phyloP scores from a whole-genome alignment of 345 rosid genomes.

The Clausena lansium region DNA sequence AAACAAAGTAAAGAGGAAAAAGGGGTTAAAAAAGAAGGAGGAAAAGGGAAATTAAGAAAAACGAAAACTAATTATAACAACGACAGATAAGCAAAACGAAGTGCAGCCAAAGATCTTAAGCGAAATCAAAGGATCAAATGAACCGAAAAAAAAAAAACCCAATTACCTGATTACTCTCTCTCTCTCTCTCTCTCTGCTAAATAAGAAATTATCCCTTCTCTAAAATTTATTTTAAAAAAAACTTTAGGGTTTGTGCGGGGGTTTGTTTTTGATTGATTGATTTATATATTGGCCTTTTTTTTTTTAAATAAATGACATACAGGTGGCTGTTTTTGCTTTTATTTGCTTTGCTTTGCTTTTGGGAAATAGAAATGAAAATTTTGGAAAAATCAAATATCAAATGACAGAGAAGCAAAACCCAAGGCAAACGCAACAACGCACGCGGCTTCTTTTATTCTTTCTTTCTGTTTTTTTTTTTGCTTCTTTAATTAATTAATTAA shows the following conservation, averaged over 20 bases:
- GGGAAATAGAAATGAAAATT: background rate
- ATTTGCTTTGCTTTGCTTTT: slow-evolving; percentile 1
- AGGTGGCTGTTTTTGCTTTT: background rate
- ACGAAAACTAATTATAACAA: background rate
- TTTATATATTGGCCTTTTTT: background rate
- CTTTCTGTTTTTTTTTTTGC: no score
- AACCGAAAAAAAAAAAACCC: background rate
- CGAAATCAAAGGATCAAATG: slow-evolving; percentile 3
- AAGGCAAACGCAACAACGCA: slow-evolving; percentile 1
- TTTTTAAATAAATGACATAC: background rate
- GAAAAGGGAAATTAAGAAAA: background rate
- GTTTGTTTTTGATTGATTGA: background rate
- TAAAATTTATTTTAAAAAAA: no score
- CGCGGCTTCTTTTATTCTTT: background rate
- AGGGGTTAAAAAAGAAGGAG: background rate
- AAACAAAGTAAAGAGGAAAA: background rate
- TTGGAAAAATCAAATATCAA: background rate
- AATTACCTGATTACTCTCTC: slow-evolving; percentile 12
- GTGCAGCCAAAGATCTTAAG: background rate
- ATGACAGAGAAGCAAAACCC: background rate
- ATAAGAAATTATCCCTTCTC: background rate
- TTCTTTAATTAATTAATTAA: background rate
- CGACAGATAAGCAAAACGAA: background rate
- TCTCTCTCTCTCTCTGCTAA: background rate
- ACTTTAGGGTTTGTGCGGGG: no score